Evolutionary conservation across 2,329 filamentous ascomycete species (phyloP).

Genomic region (Aspergillus chevalieri): DNA sequence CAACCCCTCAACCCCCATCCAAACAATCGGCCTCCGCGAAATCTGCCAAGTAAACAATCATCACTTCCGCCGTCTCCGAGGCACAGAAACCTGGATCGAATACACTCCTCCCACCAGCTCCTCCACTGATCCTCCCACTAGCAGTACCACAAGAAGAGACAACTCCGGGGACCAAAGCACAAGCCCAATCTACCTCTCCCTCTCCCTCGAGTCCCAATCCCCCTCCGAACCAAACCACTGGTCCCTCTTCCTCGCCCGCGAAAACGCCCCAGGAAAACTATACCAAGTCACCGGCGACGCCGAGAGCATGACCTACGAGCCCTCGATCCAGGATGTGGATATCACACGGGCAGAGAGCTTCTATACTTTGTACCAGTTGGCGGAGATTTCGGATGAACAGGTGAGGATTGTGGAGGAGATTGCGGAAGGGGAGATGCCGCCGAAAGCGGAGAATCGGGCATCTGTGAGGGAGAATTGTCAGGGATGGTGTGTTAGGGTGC

Average conservation of each 20-base stretch:
- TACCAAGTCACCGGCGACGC: slow-evolving; percentile 17
- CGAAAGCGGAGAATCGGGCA: not conserved
- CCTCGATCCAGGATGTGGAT: not conserved
- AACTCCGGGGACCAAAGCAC: no score
- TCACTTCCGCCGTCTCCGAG: slow-evolving; percentile 10
- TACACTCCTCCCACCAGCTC: not conserved
- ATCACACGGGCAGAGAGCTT: not conserved
- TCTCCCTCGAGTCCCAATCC: slow-evolving; percentile 15
- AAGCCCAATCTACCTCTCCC: slow-evolving; percentile 9
- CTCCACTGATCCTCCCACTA: no score
- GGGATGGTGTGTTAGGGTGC: not conserved
- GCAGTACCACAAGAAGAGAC: no score
- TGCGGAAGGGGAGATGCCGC: not conserved
- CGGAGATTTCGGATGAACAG: not conserved
- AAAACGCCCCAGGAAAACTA: slow-evolving; percentile 16
- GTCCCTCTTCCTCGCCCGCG: slow-evolving; percentile 18
- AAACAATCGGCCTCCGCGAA: slow-evolving; percentile 13
- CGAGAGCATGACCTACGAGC: not conserved
- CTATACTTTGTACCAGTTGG: not conserved
- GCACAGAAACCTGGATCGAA: slow-evolving; percentile 14
- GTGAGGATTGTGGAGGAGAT: not conserved
- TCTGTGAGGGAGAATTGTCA: not conserved
- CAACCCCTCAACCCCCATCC: not conserved
- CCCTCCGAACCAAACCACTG: slow-evolving; percentile 17
- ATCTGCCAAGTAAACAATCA: slow-evolving; percentile 14